phyloP scores from a whole-genome alignment of 768 basidiomycete genomes.

The Serendipita vermifera region DNA sequence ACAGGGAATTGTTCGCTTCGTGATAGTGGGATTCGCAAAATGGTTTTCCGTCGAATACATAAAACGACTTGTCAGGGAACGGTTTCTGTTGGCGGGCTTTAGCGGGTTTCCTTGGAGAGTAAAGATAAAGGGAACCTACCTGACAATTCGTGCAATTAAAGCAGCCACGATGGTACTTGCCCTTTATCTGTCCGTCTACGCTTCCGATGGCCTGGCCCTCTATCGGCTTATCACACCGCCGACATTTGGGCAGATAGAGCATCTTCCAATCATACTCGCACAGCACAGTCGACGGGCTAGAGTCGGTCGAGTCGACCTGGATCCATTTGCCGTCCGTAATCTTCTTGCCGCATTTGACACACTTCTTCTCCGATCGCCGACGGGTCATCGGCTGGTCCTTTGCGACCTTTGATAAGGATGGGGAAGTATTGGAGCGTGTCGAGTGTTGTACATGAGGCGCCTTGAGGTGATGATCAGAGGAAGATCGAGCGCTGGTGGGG shows the following conservation, averaged over 20 bases:
- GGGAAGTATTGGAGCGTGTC: constrained; percentile 13
- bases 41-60: constrained; percentile 81
- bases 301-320: constrained; percentile 37
- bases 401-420: constrained; percentile 2
- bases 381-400: constrained; percentile 3
- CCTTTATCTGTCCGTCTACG: constrained; percentile 86
- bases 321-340: constrained; percentile 80
- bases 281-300: constrained; percentile 46
- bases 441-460: neutral
- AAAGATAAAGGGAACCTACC: constrained; percentile 40
- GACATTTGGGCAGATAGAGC: constrained; percentile 93
- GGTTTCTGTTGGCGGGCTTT: constrained; percentile 53
- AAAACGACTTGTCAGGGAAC: constrained; percentile 85
- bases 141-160: constrained; percentile 81
- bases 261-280: constrained; percentile 93
- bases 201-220: constrained; percentile 87
- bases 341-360: constrained; percentile 51
- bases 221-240: constrained; percentile 73
- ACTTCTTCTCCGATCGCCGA: constrained; percentile 25
- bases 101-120: no score
- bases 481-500: neutral
- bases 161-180: constrained; percentile 86
- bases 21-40: constrained; percentile 90
- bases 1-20: constrained; percentile 80
- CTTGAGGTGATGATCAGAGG: neutral